A percentile compares a stretch with the other conserved stretches of the same genome.
Evolutionary conservation across 331 rosid genomes (phyloP).

Genomic region (Pyracantha coccinea): DNA sequence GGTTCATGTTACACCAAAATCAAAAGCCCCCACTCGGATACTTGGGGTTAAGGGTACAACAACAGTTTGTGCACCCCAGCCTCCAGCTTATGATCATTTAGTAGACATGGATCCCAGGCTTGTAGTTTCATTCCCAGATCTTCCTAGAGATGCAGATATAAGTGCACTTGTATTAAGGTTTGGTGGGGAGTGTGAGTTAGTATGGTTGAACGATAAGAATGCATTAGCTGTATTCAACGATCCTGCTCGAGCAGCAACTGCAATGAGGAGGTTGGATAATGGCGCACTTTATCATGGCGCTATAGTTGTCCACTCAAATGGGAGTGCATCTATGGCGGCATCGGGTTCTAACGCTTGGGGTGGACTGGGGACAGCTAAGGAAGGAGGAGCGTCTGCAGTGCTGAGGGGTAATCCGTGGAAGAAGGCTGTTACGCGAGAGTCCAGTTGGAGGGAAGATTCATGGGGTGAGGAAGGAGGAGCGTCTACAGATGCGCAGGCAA

Average conservation of each 20-base stretch:
- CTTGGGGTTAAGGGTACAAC: slow-evolving; percentile 75
- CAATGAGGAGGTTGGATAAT: slow-evolving; percentile 95
- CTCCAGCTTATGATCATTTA: slow-evolving; percentile 57
- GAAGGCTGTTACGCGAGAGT: slow-evolving; percentile 36
- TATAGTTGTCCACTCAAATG: slow-evolving; percentile 30
- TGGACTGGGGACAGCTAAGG: slow-evolving; percentile 35
- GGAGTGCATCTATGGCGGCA: slow-evolving; percentile 29
- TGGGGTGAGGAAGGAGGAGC: slow-evolving; percentile 40
- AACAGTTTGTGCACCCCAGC: slow-evolving; percentile 31
- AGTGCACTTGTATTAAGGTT: slow-evolving; percentile 84
- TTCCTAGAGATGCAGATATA: slow-evolving; percentile 87
- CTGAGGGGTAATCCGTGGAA: slow-evolving; percentile 63
- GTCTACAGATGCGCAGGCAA: slow-evolving; percentile 23
- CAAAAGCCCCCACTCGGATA: slow-evolving; percentile 68
- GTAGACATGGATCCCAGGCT: slow-evolving; percentile 95
- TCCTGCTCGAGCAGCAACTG: slow-evolving; percentile 94
- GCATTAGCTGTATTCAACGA: slow-evolving; percentile 85
- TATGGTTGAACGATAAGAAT: slow-evolving; percentile 93
- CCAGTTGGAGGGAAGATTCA: slow-evolving; percentile 37
- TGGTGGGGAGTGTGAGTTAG: slow-evolving; percentile 95
- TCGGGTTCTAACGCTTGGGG: slow-evolving; percentile 66
- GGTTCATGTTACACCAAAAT: slow-evolving; percentile 63
- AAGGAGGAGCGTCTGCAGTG: slow-evolving; percentile 31
- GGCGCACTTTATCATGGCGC: slow-evolving; percentile 74
- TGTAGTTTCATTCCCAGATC: slow-evolving; percentile 84